Conservation (phyloP, 148 eudicot genomes). For the Rhododendron simsii region DNA sequence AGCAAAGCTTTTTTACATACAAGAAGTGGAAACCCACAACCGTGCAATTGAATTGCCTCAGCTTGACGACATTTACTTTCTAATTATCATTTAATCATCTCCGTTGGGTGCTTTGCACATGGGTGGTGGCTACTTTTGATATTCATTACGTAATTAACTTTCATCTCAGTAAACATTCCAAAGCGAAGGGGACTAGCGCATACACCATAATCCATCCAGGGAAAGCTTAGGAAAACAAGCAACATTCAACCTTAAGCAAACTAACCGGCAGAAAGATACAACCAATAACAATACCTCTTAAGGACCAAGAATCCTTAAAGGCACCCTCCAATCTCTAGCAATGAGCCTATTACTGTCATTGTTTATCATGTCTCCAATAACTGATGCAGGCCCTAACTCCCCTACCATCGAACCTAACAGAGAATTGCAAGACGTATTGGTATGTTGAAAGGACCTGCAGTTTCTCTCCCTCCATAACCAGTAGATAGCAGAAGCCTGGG, state of each 20-base stretch:
- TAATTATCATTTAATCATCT: background rate
- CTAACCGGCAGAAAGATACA: background rate
- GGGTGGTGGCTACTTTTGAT: background rate
- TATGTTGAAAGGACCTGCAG: background rate
- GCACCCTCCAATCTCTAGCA: background rate
- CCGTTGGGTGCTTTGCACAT: background rate
- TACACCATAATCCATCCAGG: background rate
- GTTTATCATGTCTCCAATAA: background rate
- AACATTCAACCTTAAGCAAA: background rate
- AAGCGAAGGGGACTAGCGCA: background rate
- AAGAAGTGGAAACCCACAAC: background rate
- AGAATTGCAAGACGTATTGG: background rate
- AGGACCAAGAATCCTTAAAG: background rate
- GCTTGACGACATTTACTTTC: background rate
- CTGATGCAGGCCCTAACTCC: background rate
- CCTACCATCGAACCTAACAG: background rate
- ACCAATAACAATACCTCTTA: too few relatives aligned
- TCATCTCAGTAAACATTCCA: background rate
- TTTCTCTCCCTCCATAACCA: background rate
- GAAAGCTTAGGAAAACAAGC: background rate
- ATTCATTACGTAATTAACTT: background rate
- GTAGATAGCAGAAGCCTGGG: background rate
- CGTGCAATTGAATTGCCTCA: background rate
- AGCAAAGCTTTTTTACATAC: background rate
- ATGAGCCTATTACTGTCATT: background rate